A percentile compares a stretch with the other conserved stretches of the same genome.
phyloP scores from a whole-genome alignment of 768 basidiomycete genomes.

The Agrocybe chaxingu region DNA sequence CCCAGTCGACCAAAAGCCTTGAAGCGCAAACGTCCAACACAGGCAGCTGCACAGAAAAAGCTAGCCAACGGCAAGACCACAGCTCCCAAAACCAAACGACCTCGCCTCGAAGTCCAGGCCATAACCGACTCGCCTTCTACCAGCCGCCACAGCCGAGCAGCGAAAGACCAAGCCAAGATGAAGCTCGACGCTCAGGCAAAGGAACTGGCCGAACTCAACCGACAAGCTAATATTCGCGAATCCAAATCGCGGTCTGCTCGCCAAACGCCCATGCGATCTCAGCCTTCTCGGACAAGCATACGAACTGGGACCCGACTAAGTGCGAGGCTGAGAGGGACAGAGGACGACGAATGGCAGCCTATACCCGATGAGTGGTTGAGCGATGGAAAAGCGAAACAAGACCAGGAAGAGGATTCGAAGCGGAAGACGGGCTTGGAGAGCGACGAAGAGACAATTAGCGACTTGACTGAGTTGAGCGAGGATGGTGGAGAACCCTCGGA shows the following conservation, averaged over 20 bases:
- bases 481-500: conserved; percentile 22
- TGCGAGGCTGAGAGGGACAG: conserved; percentile 55
- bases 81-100: conserved; percentile 10
- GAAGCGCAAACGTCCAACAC: conserved; percentile 36
- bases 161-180: conserved; percentile 69
- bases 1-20: conserved; percentile 28
- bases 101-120: conserved; percentile 5
- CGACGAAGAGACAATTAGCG: conserved; percentile 63
- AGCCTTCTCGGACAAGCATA: neutral
- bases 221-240: conserved; percentile 35
- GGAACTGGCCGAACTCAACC: conserved; percentile 61
- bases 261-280: conserved; percentile 8
- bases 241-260: conserved; percentile 6
- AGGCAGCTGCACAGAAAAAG: conserved; percentile 9
- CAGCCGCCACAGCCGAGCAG: conserved; percentile 54
- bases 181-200: conserved; percentile 68
- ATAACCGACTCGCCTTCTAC: conserved; percentile 17
- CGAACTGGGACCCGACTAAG: conserved; percentile 59
- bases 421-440: conserved; percentile 57
- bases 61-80: conserved; percentile 8
- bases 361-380: conserved; percentile 76
- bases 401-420: conserved; percentile 12
- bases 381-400: conserved; percentile 11
- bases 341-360: conserved; percentile 74
- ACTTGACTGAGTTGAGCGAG: conserved; percentile 72